Base-by-base conservation (phyloP, 768 basidiomycete species). In the Pisolithus orientalis region DNA sequence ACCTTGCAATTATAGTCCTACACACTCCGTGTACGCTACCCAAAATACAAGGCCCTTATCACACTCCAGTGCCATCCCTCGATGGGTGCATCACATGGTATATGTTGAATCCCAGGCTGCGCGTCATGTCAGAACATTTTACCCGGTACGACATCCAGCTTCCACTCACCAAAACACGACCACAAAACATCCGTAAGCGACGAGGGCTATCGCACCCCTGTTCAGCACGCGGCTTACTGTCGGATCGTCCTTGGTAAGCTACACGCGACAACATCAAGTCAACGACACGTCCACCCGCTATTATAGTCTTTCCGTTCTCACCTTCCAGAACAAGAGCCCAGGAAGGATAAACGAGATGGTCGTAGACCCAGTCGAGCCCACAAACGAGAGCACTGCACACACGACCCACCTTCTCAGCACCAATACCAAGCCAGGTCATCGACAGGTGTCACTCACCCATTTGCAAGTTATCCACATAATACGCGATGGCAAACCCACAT, bases 321-420 rank as follows among this genome's bases (percentile, higher is more conserved):
- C 89, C 85, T 90, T 86, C 86, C 91, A 97, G 72, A 90, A 96
- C 64, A 96, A 88, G 47, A 94, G 70, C 2, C 92, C 94, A 0
- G 94, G 94, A 34, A 96, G 78, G 62, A 98, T 96, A 71, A 97
- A 98, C 1, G 91, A 94, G 53, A 98, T 92, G 17, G 94, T 95
- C 25, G 94, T 96, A 13, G 92, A 95, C 11, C 96, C 96, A 1
- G 94, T 97, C 24, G 93, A 87, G 1, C 96, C 96, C 37, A 99
- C 95, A 64, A 99, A 96, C 4, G 93, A 91, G 32, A 98, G 76
- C 13, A 98, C 95, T 91, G 62, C 3, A n/a, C 46, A 38, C 17
- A 52, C 21, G 21, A 29, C 8, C 55, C 46, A 29, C 28, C 44
- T 16, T 44, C 45, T 69, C 53, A 68, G 50, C 27, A 28, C 28